Conservation (phyloP, 1,284 basidiomycete genomes). For the Cryptococcus floricola region DNA sequence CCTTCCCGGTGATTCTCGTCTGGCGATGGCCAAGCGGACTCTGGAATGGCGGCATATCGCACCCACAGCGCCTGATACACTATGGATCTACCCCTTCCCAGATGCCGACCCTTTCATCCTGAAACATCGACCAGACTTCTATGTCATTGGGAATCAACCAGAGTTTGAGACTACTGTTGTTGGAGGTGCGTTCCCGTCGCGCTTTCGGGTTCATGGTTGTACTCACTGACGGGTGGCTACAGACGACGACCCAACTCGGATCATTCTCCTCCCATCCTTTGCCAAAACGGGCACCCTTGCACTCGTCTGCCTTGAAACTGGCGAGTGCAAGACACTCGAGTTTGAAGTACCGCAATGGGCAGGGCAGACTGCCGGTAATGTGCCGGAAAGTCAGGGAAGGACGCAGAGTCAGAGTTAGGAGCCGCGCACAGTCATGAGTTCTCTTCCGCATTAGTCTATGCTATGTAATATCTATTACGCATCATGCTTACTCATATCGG, state of each 20-base stretch:
- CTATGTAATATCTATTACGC: no score
- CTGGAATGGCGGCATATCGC: slow-evolving; percentile 93
- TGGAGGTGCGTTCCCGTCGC: slow-evolving; percentile 38
- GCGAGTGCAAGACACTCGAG: slow-evolving; percentile 53
- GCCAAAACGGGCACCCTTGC: slow-evolving; percentile 61
- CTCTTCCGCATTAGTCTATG: no score
- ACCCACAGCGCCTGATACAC: slow-evolving; percentile 94
- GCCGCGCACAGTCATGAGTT: no score
- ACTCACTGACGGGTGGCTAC: slow-evolving; percentile 1
- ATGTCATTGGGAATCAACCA: slow-evolving; percentile 89
- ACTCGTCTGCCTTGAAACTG: slow-evolving; percentile 59
- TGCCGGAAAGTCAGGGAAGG: no score
- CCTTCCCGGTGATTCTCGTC: slow-evolving; percentile 50
- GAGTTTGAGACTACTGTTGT: slow-evolving; percentile 71
- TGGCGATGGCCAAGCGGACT: slow-evolving; percentile 72
- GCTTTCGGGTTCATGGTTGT: not conserved
- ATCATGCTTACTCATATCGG: no score
- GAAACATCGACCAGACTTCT: slow-evolving; percentile 75
- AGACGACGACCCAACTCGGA: slow-evolving; percentile 54
- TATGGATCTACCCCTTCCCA: slow-evolving; percentile 97
- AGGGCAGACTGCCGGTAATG: slow-evolving; percentile 18
- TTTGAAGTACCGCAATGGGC: slow-evolving; percentile 48
- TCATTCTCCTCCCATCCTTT: slow-evolving; percentile 83
- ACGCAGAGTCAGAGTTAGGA: no score
- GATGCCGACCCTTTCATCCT: slow-evolving; percentile 86